Evolutionary conservation across 371 early-diverging fungal genomes (phyloP).

Genomic region (Globomyces sp.): DNA sequence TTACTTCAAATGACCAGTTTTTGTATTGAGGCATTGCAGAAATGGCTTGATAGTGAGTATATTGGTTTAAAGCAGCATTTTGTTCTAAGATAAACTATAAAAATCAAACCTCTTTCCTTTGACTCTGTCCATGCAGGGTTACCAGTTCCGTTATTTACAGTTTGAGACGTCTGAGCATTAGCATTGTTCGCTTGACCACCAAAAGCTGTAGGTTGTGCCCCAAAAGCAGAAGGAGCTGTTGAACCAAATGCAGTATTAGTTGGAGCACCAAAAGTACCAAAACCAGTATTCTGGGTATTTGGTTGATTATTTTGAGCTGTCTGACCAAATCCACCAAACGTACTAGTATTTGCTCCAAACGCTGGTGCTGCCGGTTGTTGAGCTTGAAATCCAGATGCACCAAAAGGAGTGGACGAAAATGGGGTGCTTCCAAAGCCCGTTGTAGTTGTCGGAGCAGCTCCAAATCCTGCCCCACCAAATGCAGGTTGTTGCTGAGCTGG

Average conservation of each 20-base stretch:
- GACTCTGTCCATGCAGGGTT: constrained; percentile 67
- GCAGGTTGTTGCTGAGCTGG: constrained; percentile 13
- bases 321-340: constrained; percentile 37
- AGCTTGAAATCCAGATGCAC: constrained; percentile 3
- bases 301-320: constrained; percentile 42
- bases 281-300: constrained; percentile 4
- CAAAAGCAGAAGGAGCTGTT: constrained; percentile 47
- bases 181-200: constrained; percentile 28
- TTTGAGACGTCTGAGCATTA: constrained; percentile 33
- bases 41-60: constrained; percentile 69
- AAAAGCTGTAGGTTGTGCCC: constrained; percentile 22
- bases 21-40: constrained; percentile 90
- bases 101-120: constrained; percentile 62
- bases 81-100: constrained; percentile 41
- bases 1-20: constrained; percentile 75
- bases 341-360: constrained; percentile 10
- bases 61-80: not conserved
- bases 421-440: constrained; percentile 12
- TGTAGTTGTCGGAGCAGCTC: constrained; percentile 11
- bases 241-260: constrained; percentile 30
- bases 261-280: constrained; percentile 18
- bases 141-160: constrained; percentile 68
- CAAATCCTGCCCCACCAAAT: not conserved
- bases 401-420: not conserved
- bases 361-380: constrained; percentile 2